Conservation (phyloP, 208 protist species). For the Spongospora subterranea region DNA sequence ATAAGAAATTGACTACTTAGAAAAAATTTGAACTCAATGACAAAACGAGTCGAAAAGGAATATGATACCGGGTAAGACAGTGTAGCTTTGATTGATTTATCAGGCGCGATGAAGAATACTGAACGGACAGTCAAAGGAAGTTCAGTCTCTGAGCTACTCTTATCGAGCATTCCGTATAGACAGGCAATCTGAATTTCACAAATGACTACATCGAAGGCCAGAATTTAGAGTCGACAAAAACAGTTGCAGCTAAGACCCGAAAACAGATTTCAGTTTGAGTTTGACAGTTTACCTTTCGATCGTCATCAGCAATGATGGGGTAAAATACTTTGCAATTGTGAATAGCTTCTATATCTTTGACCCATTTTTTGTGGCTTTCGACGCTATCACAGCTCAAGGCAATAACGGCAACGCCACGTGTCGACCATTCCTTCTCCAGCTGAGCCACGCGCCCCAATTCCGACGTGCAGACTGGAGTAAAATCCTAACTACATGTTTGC, state of each 20-base stretch:
- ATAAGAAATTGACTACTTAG: no score
- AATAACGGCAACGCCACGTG: slow-evolving; percentile 71
- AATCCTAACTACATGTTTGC: background rate
- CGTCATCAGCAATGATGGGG: slow-evolving; percentile 49
- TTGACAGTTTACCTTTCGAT: no score
- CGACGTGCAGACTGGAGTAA: slow-evolving; percentile 40
- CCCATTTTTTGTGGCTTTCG: slow-evolving; percentile 51
- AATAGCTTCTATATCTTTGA: slow-evolving; percentile 46
- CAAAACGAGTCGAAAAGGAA: background rate
- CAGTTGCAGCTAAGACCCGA: no score
- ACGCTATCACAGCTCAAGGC: slow-evolving; percentile 70
- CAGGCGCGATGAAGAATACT: slow-evolving; percentile 1
- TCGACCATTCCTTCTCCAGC: slow-evolving; percentile 69
- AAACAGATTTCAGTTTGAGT: no score
- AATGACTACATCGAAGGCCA: background rate
- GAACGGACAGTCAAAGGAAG: slow-evolving; percentile 18
- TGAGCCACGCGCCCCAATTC: slow-evolving; percentile 64
- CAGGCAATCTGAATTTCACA: background rate
- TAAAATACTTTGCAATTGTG: background rate
- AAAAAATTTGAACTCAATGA: no score
- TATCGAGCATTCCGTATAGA: background rate
- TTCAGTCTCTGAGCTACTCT: background rate
- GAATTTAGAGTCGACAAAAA: background rate
- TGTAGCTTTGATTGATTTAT: background rate
- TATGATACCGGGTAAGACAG: background rate